These are phyloP conservation scores for Cordyceps sp. DNA, from an alignment of 2,329 filamentous ascomycete species.

Conservation along the genomic window DNA sequence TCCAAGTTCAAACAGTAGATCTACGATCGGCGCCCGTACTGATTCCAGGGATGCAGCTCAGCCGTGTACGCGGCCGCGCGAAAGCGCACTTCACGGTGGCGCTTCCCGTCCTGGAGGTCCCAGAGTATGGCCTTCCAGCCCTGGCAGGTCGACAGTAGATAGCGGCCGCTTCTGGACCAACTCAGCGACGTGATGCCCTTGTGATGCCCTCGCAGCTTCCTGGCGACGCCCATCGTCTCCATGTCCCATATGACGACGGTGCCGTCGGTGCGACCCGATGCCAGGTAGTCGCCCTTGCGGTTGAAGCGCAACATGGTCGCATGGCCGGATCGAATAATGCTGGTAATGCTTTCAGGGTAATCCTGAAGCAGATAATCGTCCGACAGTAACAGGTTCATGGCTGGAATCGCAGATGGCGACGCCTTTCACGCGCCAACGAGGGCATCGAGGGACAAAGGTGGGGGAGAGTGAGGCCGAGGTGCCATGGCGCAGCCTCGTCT, in stretches of 20 bases:
- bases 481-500: neutral
- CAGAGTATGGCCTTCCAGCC: constrained; percentile 95
- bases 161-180: constrained; percentile 86
- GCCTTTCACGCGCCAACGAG: constrained; percentile 4
- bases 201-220: constrained; percentile 85
- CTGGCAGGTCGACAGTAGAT: constrained; percentile 81
- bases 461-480: constrained; percentile 3
- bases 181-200: constrained; percentile 87
- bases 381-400: constrained; percentile 43
- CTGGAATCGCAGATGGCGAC: constrained; percentile 1
- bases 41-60: constrained; percentile 81
- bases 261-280: constrained; percentile 84
- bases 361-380: constrained; percentile 55
- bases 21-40: constrained; percentile 31
- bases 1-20: too few species aligned
- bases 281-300: constrained; percentile 83
- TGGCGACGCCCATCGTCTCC: constrained; percentile 90
- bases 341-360: constrained; percentile 79
- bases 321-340: constrained; percentile 61
- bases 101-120: constrained; percentile 59
- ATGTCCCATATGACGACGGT: constrained; percentile 93
- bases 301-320: constrained; percentile 69
- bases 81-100: constrained; percentile 75
- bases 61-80: constrained; percentile 90
- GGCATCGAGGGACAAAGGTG: neutral